phyloP scores from a whole-genome alignment of 768 basidiomycete genomes.

The Butyriboletus loyo region DNA sequence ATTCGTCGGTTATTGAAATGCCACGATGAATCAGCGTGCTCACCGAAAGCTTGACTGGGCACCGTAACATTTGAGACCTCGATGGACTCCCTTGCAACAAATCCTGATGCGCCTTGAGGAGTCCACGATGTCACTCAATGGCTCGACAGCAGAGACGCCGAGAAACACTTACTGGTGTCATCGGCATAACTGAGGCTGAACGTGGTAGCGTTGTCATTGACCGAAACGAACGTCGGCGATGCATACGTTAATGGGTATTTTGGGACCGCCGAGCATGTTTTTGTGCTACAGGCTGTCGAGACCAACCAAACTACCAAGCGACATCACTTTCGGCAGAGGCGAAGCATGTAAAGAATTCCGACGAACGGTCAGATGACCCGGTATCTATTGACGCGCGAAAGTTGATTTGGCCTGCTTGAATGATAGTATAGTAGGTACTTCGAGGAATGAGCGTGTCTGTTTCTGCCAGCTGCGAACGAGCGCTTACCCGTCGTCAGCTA shows the following conservation, averaged over 20 bases:
- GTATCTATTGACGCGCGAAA: slow-evolving; percentile 75
- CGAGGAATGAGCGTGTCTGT: slow-evolving; percentile 3
- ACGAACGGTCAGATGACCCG: slow-evolving; percentile 45
- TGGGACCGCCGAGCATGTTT: slow-evolving; percentile 57
- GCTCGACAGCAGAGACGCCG: background rate
- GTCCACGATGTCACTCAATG: slow-evolving; percentile 1
- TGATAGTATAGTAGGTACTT: slow-evolving; percentile 67
- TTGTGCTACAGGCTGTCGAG: slow-evolving; percentile 58
- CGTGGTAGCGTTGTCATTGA: slow-evolving; percentile 58
- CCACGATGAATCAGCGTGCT: slow-evolving; percentile 20
- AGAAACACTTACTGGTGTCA: slow-evolving; percentile 52
- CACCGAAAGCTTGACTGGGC: slow-evolving; percentile 66
- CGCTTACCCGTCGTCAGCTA: slow-evolving; percentile 48
- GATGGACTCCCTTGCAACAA: slow-evolving; percentile 65
- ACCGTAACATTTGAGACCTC: slow-evolving; percentile 58
- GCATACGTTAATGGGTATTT: slow-evolving; percentile 65
- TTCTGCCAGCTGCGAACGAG: slow-evolving; percentile 31
- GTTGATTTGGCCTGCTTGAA: slow-evolving; percentile 57
- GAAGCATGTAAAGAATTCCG: background rate
- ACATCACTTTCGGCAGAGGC: background rate
- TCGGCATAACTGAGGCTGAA: slow-evolving; percentile 68
- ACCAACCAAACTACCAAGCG: slow-evolving; percentile 61
- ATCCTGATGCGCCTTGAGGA: slow-evolving; percentile 58
- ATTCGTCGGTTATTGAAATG: background rate
- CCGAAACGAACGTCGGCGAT: slow-evolving; percentile 60